These are phyloP conservation scores for Wickerhamiella alocasiicola DNA, from an alignment of 805 yeast species.

Conservation along the genomic window DNA sequence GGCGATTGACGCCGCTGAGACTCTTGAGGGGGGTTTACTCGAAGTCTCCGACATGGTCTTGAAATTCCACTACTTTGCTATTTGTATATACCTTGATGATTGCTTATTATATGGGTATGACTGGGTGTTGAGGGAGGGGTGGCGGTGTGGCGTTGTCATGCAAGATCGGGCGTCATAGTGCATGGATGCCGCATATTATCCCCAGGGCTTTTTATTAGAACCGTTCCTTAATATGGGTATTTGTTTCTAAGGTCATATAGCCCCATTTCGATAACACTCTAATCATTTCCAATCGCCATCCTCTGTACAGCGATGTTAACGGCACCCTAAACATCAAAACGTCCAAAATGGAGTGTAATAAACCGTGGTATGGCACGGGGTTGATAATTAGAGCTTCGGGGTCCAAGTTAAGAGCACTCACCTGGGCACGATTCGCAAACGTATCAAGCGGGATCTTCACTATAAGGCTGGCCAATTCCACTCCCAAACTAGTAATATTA, in stretches of 20 bases:
- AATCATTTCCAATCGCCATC: slow-evolving; percentile 80
- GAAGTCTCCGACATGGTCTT: too few species aligned
- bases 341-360: slow-evolving; percentile 42
- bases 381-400: slow-evolving; percentile 39
- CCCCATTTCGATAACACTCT: slow-evolving; percentile 81
- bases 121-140: too few species aligned
- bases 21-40: too few species aligned
- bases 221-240: slow-evolving; percentile 12
- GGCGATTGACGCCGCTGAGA: too few species aligned
- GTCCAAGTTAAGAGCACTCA: slow-evolving; percentile 37
- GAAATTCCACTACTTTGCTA: too few species aligned
- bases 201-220: slow-evolving; percentile 1
- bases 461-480: slow-evolving; percentile 57
- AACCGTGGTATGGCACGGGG: slow-evolving; percentile 44
- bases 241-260: slow-evolving; percentile 19
- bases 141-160: too few species aligned
- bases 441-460: slow-evolving; percentile 82
- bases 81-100: too few species aligned
- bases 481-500: slow-evolving; percentile 43
- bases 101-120: too few species aligned
- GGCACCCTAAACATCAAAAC: slow-evolving; percentile 34
- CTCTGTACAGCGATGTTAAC: slow-evolving; percentile 51
- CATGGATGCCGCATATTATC: too few species aligned
- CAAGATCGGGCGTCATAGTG: too few species aligned
- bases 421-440: slow-evolving; percentile 70